Conservation (phyloP, 768 basidiomycete genomes). For the Rhodosporidiobolus sp. region DNA sequence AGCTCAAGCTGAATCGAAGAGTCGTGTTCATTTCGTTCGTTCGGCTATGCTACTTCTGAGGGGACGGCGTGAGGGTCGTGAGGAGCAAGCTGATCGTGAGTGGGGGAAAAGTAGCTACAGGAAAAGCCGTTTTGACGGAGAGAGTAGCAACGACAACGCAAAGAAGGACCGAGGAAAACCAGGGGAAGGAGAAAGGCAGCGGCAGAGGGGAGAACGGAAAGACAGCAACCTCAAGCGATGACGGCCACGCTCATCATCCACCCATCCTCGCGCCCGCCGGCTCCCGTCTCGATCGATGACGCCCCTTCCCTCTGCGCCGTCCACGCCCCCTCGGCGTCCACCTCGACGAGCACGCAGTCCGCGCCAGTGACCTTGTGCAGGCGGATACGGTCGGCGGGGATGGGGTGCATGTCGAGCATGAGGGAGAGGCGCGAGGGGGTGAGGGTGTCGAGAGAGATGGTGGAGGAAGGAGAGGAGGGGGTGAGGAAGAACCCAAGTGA, state of each 20-base stretch:
- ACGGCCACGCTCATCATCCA: background rate
- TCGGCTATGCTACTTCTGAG: too few species aligned
- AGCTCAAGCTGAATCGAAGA: too few species aligned
- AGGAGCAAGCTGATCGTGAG: too few species aligned
- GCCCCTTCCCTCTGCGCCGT: background rate
- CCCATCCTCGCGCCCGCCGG: too few species aligned
- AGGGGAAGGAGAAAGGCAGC: too few species aligned
- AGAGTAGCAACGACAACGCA: background rate
- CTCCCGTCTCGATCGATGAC: background rate
- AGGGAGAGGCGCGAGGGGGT: background rate
- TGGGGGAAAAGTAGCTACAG: too few species aligned
- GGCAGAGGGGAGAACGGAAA: too few species aligned
- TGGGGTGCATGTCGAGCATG: background rate
- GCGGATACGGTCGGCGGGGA: background rate
- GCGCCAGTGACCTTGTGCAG: too few species aligned
- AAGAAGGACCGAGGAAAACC: too few species aligned
- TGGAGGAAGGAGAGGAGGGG: background rate
- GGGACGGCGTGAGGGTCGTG: too few species aligned
- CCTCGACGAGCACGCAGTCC: background rate
- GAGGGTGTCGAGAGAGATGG: background rate
- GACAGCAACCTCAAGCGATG: too few species aligned
- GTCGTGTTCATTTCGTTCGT: too few species aligned
- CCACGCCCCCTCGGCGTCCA: conserved; percentile 23
- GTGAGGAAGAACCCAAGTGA: background rate
- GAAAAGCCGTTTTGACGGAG: background rate